phyloP scores from a whole-genome alignment of 768 basidiomycete species.

The Leccinellum luteum region DNA sequence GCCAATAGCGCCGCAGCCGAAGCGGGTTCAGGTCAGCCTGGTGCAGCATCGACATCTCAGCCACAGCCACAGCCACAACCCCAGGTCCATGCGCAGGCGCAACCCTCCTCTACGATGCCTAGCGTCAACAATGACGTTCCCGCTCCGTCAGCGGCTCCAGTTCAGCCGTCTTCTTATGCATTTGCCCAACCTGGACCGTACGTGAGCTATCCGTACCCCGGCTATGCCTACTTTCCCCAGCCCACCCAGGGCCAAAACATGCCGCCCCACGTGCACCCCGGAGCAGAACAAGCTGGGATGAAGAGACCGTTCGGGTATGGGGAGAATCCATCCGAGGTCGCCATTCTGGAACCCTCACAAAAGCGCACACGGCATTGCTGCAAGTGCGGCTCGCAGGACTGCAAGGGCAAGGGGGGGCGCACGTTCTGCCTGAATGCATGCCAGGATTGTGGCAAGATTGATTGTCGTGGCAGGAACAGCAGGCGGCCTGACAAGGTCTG shows the following conservation, averaged over 20 bases:
- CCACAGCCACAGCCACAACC: constrained; percentile 15
- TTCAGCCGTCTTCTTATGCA: constrained; percentile 29
- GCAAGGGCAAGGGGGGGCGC: constrained; percentile 81
- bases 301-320: constrained; percentile 31
- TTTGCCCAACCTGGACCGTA: constrained; percentile 33
- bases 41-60: constrained; percentile 17
- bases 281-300: constrained; percentile 24
- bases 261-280: constrained; percentile 25
- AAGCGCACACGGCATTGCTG: constrained; percentile 78
- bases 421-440: constrained; percentile 71
- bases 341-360: constrained; percentile 37
- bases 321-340: constrained; percentile 23
- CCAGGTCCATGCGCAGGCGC: neutral
- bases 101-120: constrained; percentile 20
- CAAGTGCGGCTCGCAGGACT: constrained; percentile 79
- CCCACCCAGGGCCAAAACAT: constrained; percentile 21
- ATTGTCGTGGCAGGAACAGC: constrained; percentile 76
- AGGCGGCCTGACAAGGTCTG: constrained; percentile 75
- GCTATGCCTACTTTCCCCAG: constrained; percentile 33
- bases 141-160: constrained; percentile 18
- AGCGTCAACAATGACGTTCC: constrained; percentile 18
- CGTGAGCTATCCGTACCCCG: constrained; percentile 36
- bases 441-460: constrained; percentile 80
- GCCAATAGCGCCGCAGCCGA: constrained; percentile 48
- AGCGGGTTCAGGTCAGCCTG: constrained; percentile 23